These are phyloP conservation scores for Aspergillus panamensis DNA, from an alignment of 495 filamentous ascomycete species.

Conservation along the genomic window DNA sequence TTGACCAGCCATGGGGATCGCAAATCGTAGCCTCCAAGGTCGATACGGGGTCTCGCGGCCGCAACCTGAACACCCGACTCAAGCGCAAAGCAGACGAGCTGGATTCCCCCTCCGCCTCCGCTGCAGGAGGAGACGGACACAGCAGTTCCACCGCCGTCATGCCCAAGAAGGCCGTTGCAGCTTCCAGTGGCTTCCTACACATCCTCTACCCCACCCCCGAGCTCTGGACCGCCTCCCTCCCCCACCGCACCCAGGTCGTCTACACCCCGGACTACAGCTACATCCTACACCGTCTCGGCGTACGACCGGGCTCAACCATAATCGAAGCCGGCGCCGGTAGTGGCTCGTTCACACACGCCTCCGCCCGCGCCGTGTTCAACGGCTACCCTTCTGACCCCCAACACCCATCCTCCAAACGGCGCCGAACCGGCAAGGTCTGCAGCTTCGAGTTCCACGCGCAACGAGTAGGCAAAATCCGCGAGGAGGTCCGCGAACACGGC, in stretches of 20 bases:
- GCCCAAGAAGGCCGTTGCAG: slow-evolving; percentile 49
- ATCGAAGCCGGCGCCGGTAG: slow-evolving; percentile 95
- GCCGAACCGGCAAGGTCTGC: slow-evolving; percentile 68
- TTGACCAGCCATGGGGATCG: slow-evolving; percentile 80
- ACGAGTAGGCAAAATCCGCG: slow-evolving; percentile 63
- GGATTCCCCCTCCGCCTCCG: slow-evolving; percentile 29
- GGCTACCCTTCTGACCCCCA: slow-evolving; percentile 55
- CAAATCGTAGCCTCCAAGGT: slow-evolving; percentile 87
- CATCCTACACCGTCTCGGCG: slow-evolving; percentile 81
- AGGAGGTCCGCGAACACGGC: slow-evolving; percentile 73
- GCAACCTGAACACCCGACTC: slow-evolving; percentile 27
- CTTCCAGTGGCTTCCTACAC: slow-evolving; percentile 82
- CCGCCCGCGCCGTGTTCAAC: slow-evolving; percentile 82
- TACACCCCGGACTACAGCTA: slow-evolving; percentile 98
- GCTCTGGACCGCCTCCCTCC: slow-evolving; percentile 83
- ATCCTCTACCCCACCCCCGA: slow-evolving; percentile 89
- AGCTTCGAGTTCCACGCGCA: slow-evolving; percentile 92
- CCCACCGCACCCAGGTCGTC: slow-evolving; percentile 94
- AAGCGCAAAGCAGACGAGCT: slow-evolving; percentile 55
- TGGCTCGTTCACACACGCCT: slow-evolving; percentile 91
- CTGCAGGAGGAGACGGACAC: slow-evolving; percentile 24
- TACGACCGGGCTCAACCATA: slow-evolving; percentile 70
- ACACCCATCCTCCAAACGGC: slow-evolving; percentile 19
- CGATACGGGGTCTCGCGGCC: slow-evolving; percentile 77
- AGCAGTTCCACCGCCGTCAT: slow-evolving; percentile 8